Percentiles rank a stretch among this genome's conserved stretches.
phyloP scores from a whole-genome alignment of 495 filamentous ascomycete genomes.

The Annulohypoxylon nitens region DNA sequence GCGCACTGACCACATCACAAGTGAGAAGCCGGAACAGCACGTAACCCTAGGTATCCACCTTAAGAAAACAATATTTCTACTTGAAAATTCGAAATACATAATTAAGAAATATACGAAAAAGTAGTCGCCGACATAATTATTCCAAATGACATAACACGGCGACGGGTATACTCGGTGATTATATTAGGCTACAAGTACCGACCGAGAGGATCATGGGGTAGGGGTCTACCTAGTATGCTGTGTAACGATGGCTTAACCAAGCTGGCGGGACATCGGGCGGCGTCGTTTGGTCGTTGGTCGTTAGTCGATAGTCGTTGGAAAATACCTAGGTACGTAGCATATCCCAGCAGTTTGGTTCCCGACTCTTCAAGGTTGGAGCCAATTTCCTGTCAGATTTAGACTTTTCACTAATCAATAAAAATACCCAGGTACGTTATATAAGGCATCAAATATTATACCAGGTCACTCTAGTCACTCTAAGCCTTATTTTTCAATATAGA shows the following conservation, averaged over 20 bases:
- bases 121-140: background rate
- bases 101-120: background rate
- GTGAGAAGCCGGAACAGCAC: background rate
- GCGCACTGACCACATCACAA: slow-evolving; percentile 12
- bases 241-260: slow-evolving; percentile 38
- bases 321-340: background rate
- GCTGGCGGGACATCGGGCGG: slow-evolving; percentile 20
- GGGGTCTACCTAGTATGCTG: slow-evolving; percentile 28
- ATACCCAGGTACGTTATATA: background rate
- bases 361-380: background rate
- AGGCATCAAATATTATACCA: background rate
- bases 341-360: slow-evolving; percentile 13
- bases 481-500: background rate
- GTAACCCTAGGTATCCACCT: slow-evolving; percentile 4
- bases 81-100: slow-evolving; percentile 5
- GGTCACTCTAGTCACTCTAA: background rate
- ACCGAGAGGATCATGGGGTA: slow-evolving; percentile 29
- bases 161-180: slow-evolving; percentile 20
- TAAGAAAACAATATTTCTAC: background rate
- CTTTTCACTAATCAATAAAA: background rate
- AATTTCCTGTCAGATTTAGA: background rate
- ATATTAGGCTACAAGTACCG: slow-evolving; percentile 18
- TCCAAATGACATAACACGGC: slow-evolving; percentile 22
- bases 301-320: background rate
- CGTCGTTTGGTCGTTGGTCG: too few relatives aligned